phyloP scores from a whole-genome alignment of 176 grass and related monocot species.

The Cenchrus fungigraminus region DNA sequence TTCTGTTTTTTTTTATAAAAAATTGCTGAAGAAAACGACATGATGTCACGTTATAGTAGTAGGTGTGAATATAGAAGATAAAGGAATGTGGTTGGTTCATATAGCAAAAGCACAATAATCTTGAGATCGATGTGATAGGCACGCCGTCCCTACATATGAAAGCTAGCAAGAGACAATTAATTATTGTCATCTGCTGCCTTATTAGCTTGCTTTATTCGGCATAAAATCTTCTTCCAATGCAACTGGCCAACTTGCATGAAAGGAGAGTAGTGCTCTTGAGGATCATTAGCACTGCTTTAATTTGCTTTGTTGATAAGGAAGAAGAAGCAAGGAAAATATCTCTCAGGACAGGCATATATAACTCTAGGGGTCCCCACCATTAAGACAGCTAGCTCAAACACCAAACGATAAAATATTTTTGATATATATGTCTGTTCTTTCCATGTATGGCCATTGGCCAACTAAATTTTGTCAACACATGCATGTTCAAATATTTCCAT shows the following conservation, averaged over 20 bases:
- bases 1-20: not conserved
- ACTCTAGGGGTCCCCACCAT: too few relatives aligned
- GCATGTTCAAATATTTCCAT: too few relatives aligned
- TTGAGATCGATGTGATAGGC: not conserved
- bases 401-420: too few relatives aligned
- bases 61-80: not conserved
- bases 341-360: not conserved
- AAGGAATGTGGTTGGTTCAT: not conserved
- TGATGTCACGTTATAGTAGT: not conserved
- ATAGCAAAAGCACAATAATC: not conserved
- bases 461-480: too few relatives aligned
- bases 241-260: constrained; percentile 28
- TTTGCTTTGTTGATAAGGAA: constrained; percentile 32
- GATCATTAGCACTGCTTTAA: not conserved
- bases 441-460: too few relatives aligned
- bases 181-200: not conserved
- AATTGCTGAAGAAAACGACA: not conserved
- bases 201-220: not conserved
- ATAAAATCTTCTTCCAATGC: not conserved
- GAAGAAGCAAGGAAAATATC: not conserved
- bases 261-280: not conserved
- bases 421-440: too few relatives aligned
- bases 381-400: too few relatives aligned
- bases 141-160: not conserved
- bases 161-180: not conserved